Base-by-base conservation (phyloP, 1,284 basidiomycete genomes). In the Tetrapyrgos nigripes region DNA sequence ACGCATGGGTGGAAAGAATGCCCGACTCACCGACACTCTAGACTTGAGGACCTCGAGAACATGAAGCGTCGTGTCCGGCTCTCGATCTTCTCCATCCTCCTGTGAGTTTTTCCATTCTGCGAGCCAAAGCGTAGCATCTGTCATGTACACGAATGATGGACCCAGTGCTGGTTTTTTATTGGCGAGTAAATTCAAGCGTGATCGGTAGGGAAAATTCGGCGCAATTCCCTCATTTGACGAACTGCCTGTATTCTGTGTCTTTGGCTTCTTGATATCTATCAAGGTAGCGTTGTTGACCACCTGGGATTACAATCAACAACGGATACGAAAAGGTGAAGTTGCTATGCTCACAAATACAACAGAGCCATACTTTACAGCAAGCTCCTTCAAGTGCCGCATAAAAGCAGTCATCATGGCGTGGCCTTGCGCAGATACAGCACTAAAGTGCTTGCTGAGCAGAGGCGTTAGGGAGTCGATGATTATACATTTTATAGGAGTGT, bases 401-500 rank as follows among this genome's bases (percentile, higher is more conserved):
- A 92, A 84, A 1, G 80, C 80, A 0, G 81, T 81, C 88, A 93
- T 90, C n/a, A 83, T 74, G 0, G 90, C 87, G 68, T 92, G 91
- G 3, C 91, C 91, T 76, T 91, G 85, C 1, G 88, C 83, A 5
- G 89, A 87, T 2, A 83, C 76, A 1, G 82, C 82, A 62, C 82
- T 89, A n/a, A 93, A 74, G 50, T 82, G 75, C 1, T 88, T 84
- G 9, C 82, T 79, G n/a, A 93, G 70, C n/a, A 93, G 75, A 13
- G 85, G 73, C 1, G 90, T 89, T 35, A 92, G 75, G 19, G 79
- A 70, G 68, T 92, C 91, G 47, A 93, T 79, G 13, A 92, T 81
- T 14, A 93, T 67, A 54, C 80, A 83, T 23, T 78, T 31, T 28
- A 48, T 50, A n/a, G 37, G 37, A 40, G 17, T n/a, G 37, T 17